Evolutionary conservation across 2,329 filamentous ascomycete species (phyloP).

Genomic region (Xylariales sp.): DNA sequence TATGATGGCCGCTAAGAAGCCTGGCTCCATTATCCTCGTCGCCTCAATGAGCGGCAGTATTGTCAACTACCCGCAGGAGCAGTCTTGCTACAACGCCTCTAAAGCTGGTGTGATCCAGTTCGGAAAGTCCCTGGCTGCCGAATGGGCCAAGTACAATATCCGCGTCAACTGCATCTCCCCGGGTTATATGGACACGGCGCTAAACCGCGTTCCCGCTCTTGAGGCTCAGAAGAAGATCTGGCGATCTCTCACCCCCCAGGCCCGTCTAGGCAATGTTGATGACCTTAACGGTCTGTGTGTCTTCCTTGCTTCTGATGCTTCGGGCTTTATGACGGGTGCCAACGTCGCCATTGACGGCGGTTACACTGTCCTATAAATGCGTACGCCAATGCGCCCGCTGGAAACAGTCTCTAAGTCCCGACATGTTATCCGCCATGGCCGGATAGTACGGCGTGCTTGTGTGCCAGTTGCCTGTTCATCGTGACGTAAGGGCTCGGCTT

Average conservation of each 20-base stretch:
- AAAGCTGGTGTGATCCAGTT: slow-evolving; percentile 84
- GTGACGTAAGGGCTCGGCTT: slow-evolving; percentile 6
- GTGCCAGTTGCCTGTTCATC: not conserved
- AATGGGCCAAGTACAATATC: slow-evolving; percentile 85
- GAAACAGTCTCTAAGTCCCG: not conserved
- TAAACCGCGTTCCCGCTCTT: slow-evolving; percentile 81
- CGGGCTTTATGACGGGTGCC: slow-evolving; percentile 80
- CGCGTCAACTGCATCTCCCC: slow-evolving; percentile 87
- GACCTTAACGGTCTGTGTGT: slow-evolving; percentile 83
- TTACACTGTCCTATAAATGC: slow-evolving; percentile 69
- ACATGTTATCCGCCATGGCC: not conserved
- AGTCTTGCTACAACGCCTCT: slow-evolving; percentile 85
- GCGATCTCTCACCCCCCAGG: slow-evolving; percentile 78
- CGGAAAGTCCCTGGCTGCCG: slow-evolving; percentile 82
- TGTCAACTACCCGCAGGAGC: slow-evolving; percentile 88
- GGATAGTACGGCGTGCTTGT: not conserved
- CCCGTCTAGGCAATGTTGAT: slow-evolving; percentile 76
- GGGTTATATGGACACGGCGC: slow-evolving; percentile 86
- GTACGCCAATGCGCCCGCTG: not conserved
- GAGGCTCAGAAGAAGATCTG: slow-evolving; percentile 87
- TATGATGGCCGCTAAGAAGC: slow-evolving; percentile 79
- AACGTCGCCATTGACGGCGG: slow-evolving; percentile 79
- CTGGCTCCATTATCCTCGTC: slow-evolving; percentile 79
- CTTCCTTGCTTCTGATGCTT: slow-evolving; percentile 79
- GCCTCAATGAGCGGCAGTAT: slow-evolving; percentile 85